Evolutionary conservation across 768 basidiomycete species (phyloP).

Genomic region (Crucibulum laeve): DNA sequence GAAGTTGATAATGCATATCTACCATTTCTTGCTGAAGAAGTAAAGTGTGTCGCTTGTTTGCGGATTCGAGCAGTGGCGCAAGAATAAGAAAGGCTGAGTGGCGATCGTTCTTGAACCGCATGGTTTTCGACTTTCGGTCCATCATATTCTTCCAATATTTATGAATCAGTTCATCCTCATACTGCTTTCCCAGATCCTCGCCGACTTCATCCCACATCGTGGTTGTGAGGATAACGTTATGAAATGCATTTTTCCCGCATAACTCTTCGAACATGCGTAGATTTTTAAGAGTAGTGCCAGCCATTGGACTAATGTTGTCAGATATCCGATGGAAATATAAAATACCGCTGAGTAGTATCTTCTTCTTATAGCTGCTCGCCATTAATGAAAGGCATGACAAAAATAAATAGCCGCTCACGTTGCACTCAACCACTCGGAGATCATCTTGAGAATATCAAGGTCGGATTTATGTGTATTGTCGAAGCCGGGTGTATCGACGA

Average conservation of each 20-base stretch:
- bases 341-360: slow-evolving; percentile 29
- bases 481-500: slow-evolving; percentile 24
- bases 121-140: slow-evolving; percentile 29
- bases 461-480: slow-evolving; percentile 19
- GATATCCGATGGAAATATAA: slow-evolving; percentile 42
- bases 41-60: slow-evolving; percentile 5
- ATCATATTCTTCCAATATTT: slow-evolving; percentile 41
- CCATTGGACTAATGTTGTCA: slow-evolving; percentile 33
- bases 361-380: slow-evolving; percentile 14
- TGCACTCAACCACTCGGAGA: slow-evolving; percentile 16
- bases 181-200: slow-evolving; percentile 21
- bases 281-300: slow-evolving; percentile 36
- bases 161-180: slow-evolving; percentile 35
- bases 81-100: slow-evolving; percentile 31
- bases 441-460: slow-evolving; percentile 14
- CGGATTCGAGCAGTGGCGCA: neutral
- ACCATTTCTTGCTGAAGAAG: slow-evolving; percentile 12
- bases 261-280: slow-evolving; percentile 42
- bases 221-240: slow-evolving; percentile 42
- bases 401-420: slow-evolving; percentile 11
- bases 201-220: slow-evolving; percentile 42
- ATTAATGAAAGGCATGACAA: neutral
- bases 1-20: slow-evolving; percentile 9
- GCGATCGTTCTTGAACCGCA: slow-evolving; percentile 28
- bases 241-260: slow-evolving; percentile 38